Base-by-base conservation (phyloP, 345 rosid species). In the Excoecaria agallocha region DNA sequence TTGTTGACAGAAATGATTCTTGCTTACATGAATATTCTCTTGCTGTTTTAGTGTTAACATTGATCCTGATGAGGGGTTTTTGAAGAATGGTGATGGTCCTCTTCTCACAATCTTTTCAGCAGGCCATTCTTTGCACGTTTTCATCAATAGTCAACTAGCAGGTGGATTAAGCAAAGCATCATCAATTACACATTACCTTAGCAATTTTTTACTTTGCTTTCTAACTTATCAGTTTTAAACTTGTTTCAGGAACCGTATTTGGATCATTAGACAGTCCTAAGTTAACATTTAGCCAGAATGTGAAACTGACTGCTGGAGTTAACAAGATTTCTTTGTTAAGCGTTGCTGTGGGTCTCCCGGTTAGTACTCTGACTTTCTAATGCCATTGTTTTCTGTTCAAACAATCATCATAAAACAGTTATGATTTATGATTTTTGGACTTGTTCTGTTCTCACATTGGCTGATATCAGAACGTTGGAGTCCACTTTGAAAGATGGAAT, bases 21-120 rank as follows among this genome's bases (percentile, higher is more conserved):
- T 25, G 12, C 70, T 64, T 46, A 61, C 52, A 62, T 58, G 15
- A 22, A 7, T 46, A 51, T 22, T 45, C 1, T 56, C 65, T 62
- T 30, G 41, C 71, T 56, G 50, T 41, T 75, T 58, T 96, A 91
- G 97, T 82, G 80, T 94, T 24, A 86, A 84, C 13, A 75, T 94
- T 55, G 84, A 78, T 59, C 35, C 86, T 7, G 67, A 78, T 43
- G 98, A 94, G 83, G 84, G 76, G 4, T 90, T 93, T 79, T 77
- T 89, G 70, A 90, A 85, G 86, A 84, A 74, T 22, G 97, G 96
- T 68, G 86, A 89, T 67, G 58, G 57, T 72, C 98, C 97, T 51
- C 74, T 85, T 45, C 79, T 80, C 59, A 80, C 82, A 60, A 35
- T 80, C 61, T 52, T 49, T 66, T 80, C 82, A 45, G 79, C 82